phyloP scores from a whole-genome alignment of 129 eudicot genomes.

The Flaveria trinervia region DNA sequence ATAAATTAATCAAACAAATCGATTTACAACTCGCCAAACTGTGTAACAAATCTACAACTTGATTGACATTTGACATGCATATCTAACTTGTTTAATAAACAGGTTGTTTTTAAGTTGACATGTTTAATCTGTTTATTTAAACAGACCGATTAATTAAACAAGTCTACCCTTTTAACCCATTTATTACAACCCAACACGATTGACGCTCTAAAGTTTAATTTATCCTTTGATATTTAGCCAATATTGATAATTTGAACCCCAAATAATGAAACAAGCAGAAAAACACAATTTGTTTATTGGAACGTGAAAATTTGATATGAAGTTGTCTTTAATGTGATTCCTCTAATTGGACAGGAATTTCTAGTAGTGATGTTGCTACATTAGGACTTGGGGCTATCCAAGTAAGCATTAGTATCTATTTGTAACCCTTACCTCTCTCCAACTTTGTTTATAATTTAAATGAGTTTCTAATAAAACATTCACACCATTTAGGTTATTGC shows the following conservation, averaged over 20 bases:
- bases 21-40: background rate
- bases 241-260: background rate
- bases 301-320: background rate
- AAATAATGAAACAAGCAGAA: background rate
- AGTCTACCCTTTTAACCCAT: background rate
- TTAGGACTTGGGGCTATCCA: constrained; percentile 83
- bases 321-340: constrained; percentile 3
- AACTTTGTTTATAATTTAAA: constrained; percentile 6
- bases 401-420: constrained; percentile 45
- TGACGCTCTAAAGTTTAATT: background rate
- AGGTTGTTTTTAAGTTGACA: background rate
- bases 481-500: constrained; percentile 64
- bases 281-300: background rate
- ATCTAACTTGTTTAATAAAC: background rate
- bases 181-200: background rate
- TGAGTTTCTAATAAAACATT: constrained; percentile 9
- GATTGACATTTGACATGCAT: background rate
- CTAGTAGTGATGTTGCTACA: constrained; percentile 79
- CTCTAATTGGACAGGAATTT: constrained; percentile 56
- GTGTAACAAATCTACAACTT: background rate
- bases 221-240: constrained; percentile 6
- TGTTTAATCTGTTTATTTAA: no score
- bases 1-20: no score
- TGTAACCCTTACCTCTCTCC: background rate
- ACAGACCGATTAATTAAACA: no score